Base-by-base conservation (phyloP, 2,329 filamentous ascomycete genomes). In the Beauveria australis region DNA sequence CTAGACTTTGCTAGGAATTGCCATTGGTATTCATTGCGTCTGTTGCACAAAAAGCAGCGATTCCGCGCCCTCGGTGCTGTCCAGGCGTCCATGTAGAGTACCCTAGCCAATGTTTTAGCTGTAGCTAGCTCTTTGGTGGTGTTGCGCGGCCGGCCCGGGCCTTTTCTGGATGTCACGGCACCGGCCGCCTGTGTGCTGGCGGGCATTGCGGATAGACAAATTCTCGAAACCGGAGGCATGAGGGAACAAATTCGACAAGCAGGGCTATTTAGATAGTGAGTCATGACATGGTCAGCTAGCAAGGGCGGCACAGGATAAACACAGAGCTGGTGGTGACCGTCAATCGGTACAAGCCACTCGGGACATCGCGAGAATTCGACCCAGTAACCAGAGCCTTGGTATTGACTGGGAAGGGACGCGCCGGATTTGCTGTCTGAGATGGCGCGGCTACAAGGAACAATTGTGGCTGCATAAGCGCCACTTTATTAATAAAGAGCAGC, bases 301-400 rank as follows among this genome's bases (percentile, higher is more conserved):
- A 12, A 28, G 41, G 26, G 53, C 22, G 9, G 40, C 10, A 16
- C 26, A n/a, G 26, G 22, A 22, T 19, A 5, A 41, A n/a, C 6
- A n/a, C 5, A 18, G 3, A 30, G 37, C 24, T 48, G 47, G 22
- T 43, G 46, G 47, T 59, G 24, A 40, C 47, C 30, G 14, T 30
- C 37, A 51, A 59, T 59, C 24, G 47, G 56, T 43, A n/a, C 56
- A 59, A 44, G 56, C 56, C 56, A 52, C 56, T 37, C 56, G 47
- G 56, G 22, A 10, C 37, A 59, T 59, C 47, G 46, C 56, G 37
- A 26, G 33, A 10, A 43, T 24, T 43, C 7, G 26, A 30, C 56
- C 56, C 56, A 59, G 56, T 43, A 43, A 22, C 47, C 55, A 52
- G 47, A 51, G 37, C 28, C 44, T 44, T 59, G 55, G 47, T 43